Conservation (phyloP, 176 grass and related monocot species). For the Triticum turgidum region DNA sequence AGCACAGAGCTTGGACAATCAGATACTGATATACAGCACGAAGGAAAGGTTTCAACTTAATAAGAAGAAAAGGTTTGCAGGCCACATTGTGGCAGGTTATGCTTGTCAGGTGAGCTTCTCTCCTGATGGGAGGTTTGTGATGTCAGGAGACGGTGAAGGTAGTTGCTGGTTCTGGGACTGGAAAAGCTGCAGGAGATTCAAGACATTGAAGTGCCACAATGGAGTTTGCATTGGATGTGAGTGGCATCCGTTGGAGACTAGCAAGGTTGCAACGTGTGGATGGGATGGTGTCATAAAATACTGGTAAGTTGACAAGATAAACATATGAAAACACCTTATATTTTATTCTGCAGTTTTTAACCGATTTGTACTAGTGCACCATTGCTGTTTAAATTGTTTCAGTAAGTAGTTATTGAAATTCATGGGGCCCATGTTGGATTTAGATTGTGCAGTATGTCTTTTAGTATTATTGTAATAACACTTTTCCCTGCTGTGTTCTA, state of each 20-base stretch:
- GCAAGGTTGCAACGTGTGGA: conserved; percentile 97
- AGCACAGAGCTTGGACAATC: conserved; percentile 97
- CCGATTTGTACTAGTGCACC: too few relatives aligned
- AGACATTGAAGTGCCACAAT: conserved; percentile 86
- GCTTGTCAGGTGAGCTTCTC: conserved; percentile 99
- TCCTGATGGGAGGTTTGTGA: conserved; percentile 89
- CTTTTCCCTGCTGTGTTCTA: too few relatives aligned
- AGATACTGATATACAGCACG: conserved; percentile 98
- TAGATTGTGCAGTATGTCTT: too few relatives aligned
- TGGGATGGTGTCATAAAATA: conserved; percentile 99
- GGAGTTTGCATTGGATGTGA: conserved; percentile 94
- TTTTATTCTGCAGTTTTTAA: conserved; percentile 14
- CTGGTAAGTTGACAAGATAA: conserved; percentile 64
- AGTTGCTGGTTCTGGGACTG: conserved; percentile 99
- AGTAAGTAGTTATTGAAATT: too few relatives aligned
- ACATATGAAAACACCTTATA: not conserved
- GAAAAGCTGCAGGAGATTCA: conserved; percentile 91
- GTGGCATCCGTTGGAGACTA: conserved; percentile 97
- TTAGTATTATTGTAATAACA: too few relatives aligned
- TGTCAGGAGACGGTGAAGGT: conserved; percentile 97
- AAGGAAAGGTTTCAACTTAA: conserved; percentile 99
- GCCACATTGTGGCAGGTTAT: conserved; percentile 94
- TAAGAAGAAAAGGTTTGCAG: conserved; percentile 98
- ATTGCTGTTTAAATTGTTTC: too few relatives aligned
- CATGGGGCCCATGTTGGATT: too few relatives aligned